Evolutionary conservation across 371 early-diverging fungal species (phyloP), one percentile per base, ranked within the genome.

Genomic region (Apophysomyces sp.): DNA sequence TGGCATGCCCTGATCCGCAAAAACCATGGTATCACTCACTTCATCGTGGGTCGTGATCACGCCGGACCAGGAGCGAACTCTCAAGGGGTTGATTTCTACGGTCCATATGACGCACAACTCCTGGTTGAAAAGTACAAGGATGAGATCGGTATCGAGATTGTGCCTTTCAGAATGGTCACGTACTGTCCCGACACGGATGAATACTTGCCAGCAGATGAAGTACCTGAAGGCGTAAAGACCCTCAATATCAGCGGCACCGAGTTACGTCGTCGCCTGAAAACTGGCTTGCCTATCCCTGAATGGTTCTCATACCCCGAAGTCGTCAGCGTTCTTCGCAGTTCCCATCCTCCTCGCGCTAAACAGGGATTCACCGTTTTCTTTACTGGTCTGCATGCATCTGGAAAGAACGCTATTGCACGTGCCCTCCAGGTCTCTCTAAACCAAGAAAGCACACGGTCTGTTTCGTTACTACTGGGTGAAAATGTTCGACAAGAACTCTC

Each of bases 221-320:
- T 95, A 2, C 88, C 89, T 16, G 81, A 83, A 54, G 94, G 93
- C 21, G 81, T 82, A 44, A 86, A 83, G 69, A 88, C 87, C 1
- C 69, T 87, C 37, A 86, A 85, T 73, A 88, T 88, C 63, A 79
- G 80, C 41, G 89, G 89, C 49, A 88, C 89, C 18, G 89, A 88
- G 65, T 72, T 88, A 15, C 78, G 89, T 55, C 72, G 86, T 26
- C 72, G 86, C 26, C 73, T 88, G 57, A 89, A 89, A 82, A 86
- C 87, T n/a, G 95, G 94, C 30, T 86, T 86, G 3, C 80, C 87
- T 18, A 95, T 96, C 58, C 96, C 96, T 11, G 93, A 93, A 73
- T 96, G 96, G 96, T 96, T 96, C 85, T 93, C 95, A 28, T 96
- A 94, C 81, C 94, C 95, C 34, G 94, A 94, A 68, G 96, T 96